These are phyloP conservation scores for Blepharisma stoltei DNA, from an alignment of 73 alveolate species.

Conservation along the genomic window DNA sequence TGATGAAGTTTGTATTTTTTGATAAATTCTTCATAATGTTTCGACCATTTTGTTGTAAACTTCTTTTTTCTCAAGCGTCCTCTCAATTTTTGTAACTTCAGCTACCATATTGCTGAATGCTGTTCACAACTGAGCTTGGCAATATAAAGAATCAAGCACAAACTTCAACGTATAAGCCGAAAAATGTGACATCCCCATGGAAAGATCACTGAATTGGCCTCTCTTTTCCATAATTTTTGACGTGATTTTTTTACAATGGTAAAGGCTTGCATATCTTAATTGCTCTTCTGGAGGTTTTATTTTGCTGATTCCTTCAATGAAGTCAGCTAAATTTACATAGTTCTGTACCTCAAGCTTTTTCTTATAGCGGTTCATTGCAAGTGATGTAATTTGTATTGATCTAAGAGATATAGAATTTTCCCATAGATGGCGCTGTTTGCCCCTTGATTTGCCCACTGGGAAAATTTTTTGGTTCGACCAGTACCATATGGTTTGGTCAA, in stretches of 20 bases:
- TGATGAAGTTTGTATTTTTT: neutral
- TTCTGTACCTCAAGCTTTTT: neutral
- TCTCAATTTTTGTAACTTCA: neutral
- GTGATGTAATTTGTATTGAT: neutral
- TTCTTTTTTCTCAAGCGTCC: neutral
- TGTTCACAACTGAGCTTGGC: neutral
- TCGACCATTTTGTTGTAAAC: neutral
- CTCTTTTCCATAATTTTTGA: neutral
- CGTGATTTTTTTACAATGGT: conserved; percentile 1
- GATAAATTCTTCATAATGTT: neutral
- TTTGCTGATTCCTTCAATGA: neutral
- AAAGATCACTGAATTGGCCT: neutral
- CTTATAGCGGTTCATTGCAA: neutral
- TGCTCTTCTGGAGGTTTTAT: conserved; percentile 6
- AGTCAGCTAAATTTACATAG: neutral
- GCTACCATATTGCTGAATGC: neutral
- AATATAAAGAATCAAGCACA: neutral
- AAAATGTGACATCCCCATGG: neutral
- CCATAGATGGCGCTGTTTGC: too few relatives aligned
- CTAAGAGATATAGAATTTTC: conserved; percentile 14
- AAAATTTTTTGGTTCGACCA: neutral
- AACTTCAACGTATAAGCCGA: neutral
- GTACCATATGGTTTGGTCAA: neutral
- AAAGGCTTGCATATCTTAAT: neutral
- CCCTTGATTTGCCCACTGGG: neutral